Base-by-base conservation (phyloP, 306 rosid genomes). In the Rubus parviflorus region DNA sequence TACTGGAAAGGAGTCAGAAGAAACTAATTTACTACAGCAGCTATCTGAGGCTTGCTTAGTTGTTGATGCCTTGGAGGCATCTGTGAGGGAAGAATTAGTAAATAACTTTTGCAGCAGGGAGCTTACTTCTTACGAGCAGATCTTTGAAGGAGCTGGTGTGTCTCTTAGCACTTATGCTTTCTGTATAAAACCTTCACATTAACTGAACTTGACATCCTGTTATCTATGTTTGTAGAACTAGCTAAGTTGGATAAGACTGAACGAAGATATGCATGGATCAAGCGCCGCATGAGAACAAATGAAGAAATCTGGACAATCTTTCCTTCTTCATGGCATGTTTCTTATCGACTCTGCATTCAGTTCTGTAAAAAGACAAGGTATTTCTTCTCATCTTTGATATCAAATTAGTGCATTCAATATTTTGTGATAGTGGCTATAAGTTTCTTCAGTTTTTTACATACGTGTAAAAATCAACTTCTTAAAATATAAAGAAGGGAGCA, bases 121-220 rank as follows among this genome's bases (percentile, higher is more conserved):
- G 84, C 97, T 95, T 72, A 95, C 98, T 61, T 92, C 99, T 3
- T 92, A 95, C 67, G 98, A 95, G 80, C 99, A 95, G 79, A 95
- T 95, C 80, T 95, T 95, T 89, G 99, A 95, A 87, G 99, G 98
- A 91, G 94, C 99, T 68, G 99, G 99, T 95, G 54, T 79, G 92
- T 85, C 77, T 66, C 75, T 71, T 81, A 54, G 43, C 37, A 35
- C 62, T 10, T 23, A 43, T 80, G 70, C 69, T 75, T 75, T 53
- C 67, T 38, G 68, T 38, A 76, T 78, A 46, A 15, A 64, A 43
- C 72, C 67, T 69, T 79, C 22, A 56, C 67, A 41, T 66, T 60
- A 64, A 70, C 56, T 56, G 79, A 54, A 62, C 70, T 57, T 65
- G 53, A 79, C 22, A 81, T 70, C 4, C 16, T 67, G 70, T 75